Base-by-base conservation (phyloP, 2,329 filamentous ascomycete genomes). In the Sclerotiophoma versabilis region DNA sequence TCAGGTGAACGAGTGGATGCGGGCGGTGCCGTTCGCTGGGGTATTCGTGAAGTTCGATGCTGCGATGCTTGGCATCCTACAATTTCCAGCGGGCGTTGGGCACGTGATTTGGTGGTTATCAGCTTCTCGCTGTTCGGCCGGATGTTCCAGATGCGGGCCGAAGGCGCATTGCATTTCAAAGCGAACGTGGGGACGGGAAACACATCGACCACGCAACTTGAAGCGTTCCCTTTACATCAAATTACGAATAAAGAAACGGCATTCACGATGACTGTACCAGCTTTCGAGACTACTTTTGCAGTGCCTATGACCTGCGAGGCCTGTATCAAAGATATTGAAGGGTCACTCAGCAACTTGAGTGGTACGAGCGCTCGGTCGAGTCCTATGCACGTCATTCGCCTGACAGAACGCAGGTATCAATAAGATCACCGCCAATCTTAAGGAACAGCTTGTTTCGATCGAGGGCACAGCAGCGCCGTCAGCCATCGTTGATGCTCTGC, bases 391-490 rank as follows among this genome's bases (percentile, higher is more conserved):
- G 58, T 63, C 65, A 65, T 64, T 51, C 49, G 51, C 51, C 54
- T 65, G 37, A 70, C 55, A 58, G n/a, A 49, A 33, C 46, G 33
- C 65, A 87, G 92, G 93, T 34, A 90, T 98, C 73, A 84, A 83
- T 67, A 93, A 91, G 68, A 88, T 98, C 48, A 85, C 93, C 57
- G 92, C 88, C 63, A 90, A 90, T 73, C 81, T 98, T 44, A 82
- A 90, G 71, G 86, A 93, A 56, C 93, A 97, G 77, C 79, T 96
- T 38, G 85, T 98, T 27, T 87, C 88, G 14, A 85, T 97, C 32
- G 88, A 95, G 76, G 93, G 95, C 64, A 96, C 91, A 84, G 91
- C 91, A 63, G 87, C 95, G 17, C 95, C 95, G 14, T 97, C 93
- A 47, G 85, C 89, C 38, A 96, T 98, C 61, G 92, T 97, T 25